These are phyloP conservation scores for Coprinopsis cinerea DNA, from an alignment of 768 basidiomycete genomes.

Conservation along the genomic window DNA sequence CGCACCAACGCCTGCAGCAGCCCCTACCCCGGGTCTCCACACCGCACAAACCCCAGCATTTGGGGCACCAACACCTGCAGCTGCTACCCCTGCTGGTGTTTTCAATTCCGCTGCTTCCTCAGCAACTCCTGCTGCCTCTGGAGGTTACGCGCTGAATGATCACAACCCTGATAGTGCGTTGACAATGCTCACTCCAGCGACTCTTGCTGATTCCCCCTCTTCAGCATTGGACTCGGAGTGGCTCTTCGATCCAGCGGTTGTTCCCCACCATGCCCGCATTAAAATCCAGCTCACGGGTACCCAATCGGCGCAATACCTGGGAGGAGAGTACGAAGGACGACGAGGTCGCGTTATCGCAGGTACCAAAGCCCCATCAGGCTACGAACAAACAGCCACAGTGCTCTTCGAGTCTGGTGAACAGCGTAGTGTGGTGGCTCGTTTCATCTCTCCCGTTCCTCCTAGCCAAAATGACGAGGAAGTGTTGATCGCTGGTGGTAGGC, in stretches of 20 bases:
- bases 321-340: constrained; percentile 30
- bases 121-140: constrained; percentile 6
- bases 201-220: background rate
- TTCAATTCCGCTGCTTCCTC: constrained; percentile 1
- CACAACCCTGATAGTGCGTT: constrained; percentile 5
- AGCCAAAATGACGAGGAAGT: constrained; percentile 38
- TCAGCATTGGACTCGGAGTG: constrained; percentile 34
- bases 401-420: constrained; percentile 24
- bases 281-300: constrained; percentile 34
- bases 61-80: constrained; percentile 33
- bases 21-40: constrained; percentile 34
- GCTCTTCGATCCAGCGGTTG: constrained; percentile 31
- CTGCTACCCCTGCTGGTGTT: constrained; percentile 17
- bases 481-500: constrained; percentile 39
- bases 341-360: constrained; percentile 27
- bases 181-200: background rate
- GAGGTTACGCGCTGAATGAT: background rate
- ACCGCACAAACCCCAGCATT: constrained; percentile 30
- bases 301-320: constrained; percentile 25
- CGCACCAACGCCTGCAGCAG: constrained; percentile 49
- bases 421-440: constrained; percentile 23
- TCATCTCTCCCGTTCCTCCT: constrained; percentile 25
- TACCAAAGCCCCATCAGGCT: constrained; percentile 22
- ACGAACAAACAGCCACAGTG: constrained; percentile 32
- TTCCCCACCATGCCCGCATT: constrained; percentile 28